phyloP scores from a whole-genome alignment of 2,329 filamentous ascomycete species.

The Mycosphaerella arachidis region DNA sequence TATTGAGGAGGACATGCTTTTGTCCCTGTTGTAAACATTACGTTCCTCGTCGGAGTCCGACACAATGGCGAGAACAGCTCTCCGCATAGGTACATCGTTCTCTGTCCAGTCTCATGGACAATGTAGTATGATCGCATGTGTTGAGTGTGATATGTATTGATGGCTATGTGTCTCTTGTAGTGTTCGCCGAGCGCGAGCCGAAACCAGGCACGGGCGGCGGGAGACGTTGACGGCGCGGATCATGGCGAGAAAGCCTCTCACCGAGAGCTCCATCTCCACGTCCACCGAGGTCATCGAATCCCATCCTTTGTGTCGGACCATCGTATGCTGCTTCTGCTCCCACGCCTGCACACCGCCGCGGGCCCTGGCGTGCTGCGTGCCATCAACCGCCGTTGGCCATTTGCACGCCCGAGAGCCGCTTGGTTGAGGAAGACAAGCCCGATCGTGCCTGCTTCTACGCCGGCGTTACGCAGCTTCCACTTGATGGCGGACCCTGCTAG shows the following conservation, averaged over 20 bases:
- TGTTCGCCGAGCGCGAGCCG: slow-evolving; percentile 1
- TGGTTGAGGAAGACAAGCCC: slow-evolving; percentile 1
- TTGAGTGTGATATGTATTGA: background rate
- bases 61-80: background rate
- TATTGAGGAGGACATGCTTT: slow-evolving; percentile 35
- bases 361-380: slow-evolving; percentile 8
- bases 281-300: slow-evolving; percentile 10
- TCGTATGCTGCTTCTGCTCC: slow-evolving; percentile 15
- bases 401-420: background rate
- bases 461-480: slow-evolving; percentile 1
- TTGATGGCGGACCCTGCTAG: slow-evolving; percentile 18
- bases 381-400: slow-evolving; percentile 5
- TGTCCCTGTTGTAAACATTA: background rate
- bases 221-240: background rate
- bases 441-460: slow-evolving; percentile 10
- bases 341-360: slow-evolving; percentile 13
- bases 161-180: background rate
- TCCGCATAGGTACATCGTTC: background rate
- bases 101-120: background rate
- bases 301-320: background rate
- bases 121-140: background rate
- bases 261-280: background rate
- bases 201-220: background rate
- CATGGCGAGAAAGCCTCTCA: background rate
- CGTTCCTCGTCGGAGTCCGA: background rate